phyloP scores from a whole-genome alignment of 495 filamentous ascomycete genomes.

The Parmelia sp. region DNA sequence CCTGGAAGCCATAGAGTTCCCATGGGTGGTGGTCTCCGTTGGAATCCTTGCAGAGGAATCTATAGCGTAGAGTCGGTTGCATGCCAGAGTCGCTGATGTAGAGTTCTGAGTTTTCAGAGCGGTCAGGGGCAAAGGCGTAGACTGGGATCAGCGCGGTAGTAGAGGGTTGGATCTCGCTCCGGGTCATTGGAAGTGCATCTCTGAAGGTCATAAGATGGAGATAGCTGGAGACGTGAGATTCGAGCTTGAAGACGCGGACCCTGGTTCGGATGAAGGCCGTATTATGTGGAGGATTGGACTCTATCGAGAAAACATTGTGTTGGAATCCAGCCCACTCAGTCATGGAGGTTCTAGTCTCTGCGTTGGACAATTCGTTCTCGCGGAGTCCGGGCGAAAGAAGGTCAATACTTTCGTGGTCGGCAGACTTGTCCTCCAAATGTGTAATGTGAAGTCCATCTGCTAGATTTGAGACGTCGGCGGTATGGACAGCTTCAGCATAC shows the following conservation, averaged over 20 bases:
- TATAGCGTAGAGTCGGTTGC: neutral
- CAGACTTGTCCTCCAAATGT: neutral
- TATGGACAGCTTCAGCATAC: neutral
- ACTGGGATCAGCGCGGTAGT: neutral
- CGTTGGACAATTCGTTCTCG: neutral
- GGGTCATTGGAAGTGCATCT: neutral
- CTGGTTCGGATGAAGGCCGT: neutral
- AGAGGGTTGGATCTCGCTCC: neutral
- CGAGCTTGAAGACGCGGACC: neutral
- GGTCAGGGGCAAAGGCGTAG: slow-evolving; percentile 1
- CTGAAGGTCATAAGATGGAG: neutral
- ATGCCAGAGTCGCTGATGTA: neutral
- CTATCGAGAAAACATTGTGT: neutral
- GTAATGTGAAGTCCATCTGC: slow-evolving; percentile 1
- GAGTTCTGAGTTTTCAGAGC: neutral
- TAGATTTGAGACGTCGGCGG: neutral
- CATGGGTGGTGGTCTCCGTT: neutral
- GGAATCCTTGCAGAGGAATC: neutral
- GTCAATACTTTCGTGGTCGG: neutral
- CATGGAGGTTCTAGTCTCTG: neutral
- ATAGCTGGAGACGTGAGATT: neutral
- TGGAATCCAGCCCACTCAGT: neutral
- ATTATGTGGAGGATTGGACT: neutral
- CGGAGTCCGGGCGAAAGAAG: neutral
- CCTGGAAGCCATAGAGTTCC: slow-evolving; percentile 1